Base-by-base conservation (phyloP, 352 stramenopile species). In the Pythium sp. region DNA sequence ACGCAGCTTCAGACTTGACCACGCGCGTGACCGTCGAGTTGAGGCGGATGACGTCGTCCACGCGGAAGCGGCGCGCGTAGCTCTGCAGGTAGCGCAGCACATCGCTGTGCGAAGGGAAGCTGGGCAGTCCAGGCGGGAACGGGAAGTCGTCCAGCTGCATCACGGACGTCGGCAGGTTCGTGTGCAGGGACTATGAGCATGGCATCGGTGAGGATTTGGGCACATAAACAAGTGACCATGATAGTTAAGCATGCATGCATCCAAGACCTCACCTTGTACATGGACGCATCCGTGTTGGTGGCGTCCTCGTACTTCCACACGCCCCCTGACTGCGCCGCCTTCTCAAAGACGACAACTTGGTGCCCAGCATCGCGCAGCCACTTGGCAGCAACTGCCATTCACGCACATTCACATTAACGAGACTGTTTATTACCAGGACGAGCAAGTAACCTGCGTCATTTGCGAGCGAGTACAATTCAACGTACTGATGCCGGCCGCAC, bases 241-340 rank as follows among this genome's bases (percentile, higher is more conserved):
- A 24, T 18, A 49, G 8, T 20, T 3, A 62, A 24, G 22, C 20
- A 54, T 7, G 49, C 9, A 11, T 61, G 41, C 15, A 47, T 49
- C 8, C 43, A 8, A n/a, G 1, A 1, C 18, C 61, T 18, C 6
- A 89, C 84, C 76, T 93, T 81, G 64, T 94, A 94, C 63, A 94
- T 81, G 66, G 65, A 91, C 64, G 86, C 73, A 54, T 91, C 73
- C 1, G 69, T 73, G 56, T 78, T 58, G 3, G 73, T 77, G 14
- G 65, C 65, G 6, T 83, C 80, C 53, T 90, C 77, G 70, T 92
- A 94, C 41, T 86, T 90, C 86, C 86, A 94, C n/a, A 94, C 77
- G 22, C 86, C 86, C 5, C 86, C 86, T n/a, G 87, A 70, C 53
- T 80, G 64, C 2, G 62, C 74, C 36, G 82, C 65, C 68, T 90